phyloP scores from a whole-genome alignment of 257 asterid genomes.

The Plantago ovata region DNA sequence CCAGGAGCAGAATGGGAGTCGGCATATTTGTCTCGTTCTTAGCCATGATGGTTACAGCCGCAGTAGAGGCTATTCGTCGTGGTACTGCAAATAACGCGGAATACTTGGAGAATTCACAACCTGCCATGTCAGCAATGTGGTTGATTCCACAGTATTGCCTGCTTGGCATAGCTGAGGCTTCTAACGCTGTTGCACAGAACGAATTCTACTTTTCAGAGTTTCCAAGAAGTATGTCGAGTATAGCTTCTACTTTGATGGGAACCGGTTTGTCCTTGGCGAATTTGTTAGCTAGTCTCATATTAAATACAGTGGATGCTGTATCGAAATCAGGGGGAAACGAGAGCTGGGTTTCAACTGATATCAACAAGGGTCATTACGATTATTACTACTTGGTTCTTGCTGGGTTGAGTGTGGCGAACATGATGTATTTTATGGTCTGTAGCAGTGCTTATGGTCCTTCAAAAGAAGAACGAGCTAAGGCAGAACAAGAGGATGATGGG shows the following conservation, averaged over 20 bases:
- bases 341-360: conserved; percentile 61
- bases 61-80: conserved; percentile 48
- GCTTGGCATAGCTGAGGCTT: conserved; percentile 60
- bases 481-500: conserved; percentile 16
- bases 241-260: conserved; percentile 42
- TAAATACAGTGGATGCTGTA: conserved; percentile 35
- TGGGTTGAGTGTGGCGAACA: conserved; percentile 42
- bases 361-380: conserved; percentile 64
- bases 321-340: conserved; percentile 41
- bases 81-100: neutral
- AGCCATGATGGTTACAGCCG: conserved; percentile 41
- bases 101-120: neutral
- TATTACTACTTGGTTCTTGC: conserved; percentile 62
- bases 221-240: conserved; percentile 70
- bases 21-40: conserved; percentile 54
- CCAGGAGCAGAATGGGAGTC: conserved; percentile 57
- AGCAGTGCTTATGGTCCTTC: conserved; percentile 47
- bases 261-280: conserved; percentile 43
- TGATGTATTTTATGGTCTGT: conserved; percentile 50
- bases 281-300: conserved; percentile 45
- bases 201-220: conserved; percentile 65
- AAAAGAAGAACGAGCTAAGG: conserved; percentile 19
- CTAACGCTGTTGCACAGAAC: conserved; percentile 44
- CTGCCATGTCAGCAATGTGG: conserved; percentile 62
- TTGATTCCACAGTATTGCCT: conserved; percentile 55